Evolutionary conservation across 495 filamentous ascomycete genomes (phyloP).

Genomic region (Talaromyces ruber): DNA sequence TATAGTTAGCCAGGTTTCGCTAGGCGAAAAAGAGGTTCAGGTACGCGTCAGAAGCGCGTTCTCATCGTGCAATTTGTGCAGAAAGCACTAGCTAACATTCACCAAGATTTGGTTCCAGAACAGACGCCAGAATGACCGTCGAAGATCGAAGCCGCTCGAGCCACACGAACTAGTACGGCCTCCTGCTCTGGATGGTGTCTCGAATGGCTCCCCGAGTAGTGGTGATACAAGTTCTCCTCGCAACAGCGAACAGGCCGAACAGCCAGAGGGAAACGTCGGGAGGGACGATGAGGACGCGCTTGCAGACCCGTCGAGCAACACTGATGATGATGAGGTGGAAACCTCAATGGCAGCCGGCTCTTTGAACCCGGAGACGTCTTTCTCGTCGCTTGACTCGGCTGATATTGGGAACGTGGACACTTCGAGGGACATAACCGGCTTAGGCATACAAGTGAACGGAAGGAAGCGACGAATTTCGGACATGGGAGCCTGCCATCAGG

Average conservation of each 20-base stretch:
- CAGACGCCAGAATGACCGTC: conserved; percentile 82
- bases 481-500: conserved; percentile 11
- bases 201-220: conserved; percentile 41
- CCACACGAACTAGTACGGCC: conserved; percentile 68
- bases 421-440: not conserved
- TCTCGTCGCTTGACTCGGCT: not conserved
- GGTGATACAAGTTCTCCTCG: conserved; percentile 26
- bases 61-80: not conserved
- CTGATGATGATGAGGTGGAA: not conserved
- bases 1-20: conserved; percentile 74
- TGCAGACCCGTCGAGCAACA: not conserved
- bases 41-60: conserved; percentile 41
- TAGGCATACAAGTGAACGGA: not conserved
- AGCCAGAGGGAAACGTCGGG: not conserved
- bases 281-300: not conserved
- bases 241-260: not conserved
- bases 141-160: conserved; percentile 80
- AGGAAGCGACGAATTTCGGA: conserved; percentile 31
- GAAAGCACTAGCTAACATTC: conserved; percentile 6
- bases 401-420: not conserved
- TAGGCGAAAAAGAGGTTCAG: conserved; percentile 98
- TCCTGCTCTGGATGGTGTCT: conserved; percentile 8
- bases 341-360: not conserved
- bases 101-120: conserved; percentile 98
- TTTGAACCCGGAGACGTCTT: not conserved